Base-by-base conservation (phyloP, 1,284 basidiomycete species). In the Pseudozyma tsukubaensis region DNA sequence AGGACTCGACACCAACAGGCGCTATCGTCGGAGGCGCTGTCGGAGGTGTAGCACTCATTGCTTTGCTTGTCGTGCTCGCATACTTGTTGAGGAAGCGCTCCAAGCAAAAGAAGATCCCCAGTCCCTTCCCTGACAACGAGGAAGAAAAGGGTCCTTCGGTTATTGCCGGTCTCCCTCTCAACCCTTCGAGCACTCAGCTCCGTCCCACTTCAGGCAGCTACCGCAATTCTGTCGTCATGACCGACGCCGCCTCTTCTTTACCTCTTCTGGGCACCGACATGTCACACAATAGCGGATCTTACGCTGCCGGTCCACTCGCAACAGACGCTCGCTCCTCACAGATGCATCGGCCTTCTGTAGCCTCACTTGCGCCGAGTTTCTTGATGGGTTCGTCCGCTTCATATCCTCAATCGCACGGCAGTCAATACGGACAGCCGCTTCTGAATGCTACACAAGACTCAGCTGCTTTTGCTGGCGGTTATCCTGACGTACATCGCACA, bases 1-100 rank as follows among this genome's bases (percentile, higher is more conserved):
- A 39, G 6, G 14, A 35, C 12, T 53, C 51, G 24, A 34, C 50
- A 35, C 67, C 61, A 4, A 60, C 60, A 14, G 67, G 67, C 11
- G 67, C 56, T 19, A 64, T 70, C 24, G 67, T 64, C 5, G 67
- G 67, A 39, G 67, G 67, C 32, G 52, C 48, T 12, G 54, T 70
- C 1, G 67, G 67, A 40, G 67, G 67, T 10, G 50, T 58, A 0
- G 67, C 50, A 9, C 21, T 70, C 24, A 40, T 70, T 12, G 61
- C 57, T 4, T 10, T 64, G 35, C 18, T 70, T 10, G 2, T 59
- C 21, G 50, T 60, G 9, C 50, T 64, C 11, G 67, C 61, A 18
- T 48, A 12, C 36, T 44, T 70, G 32, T 47, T 57, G 29, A 37
- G 48, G 11, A 56, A 39, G 36, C 61, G 61, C 10, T 50, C 61